phyloP scores from a whole-genome alignment of 2,329 filamentous ascomycete species.

The Lachnellula subtilissima region DNA sequence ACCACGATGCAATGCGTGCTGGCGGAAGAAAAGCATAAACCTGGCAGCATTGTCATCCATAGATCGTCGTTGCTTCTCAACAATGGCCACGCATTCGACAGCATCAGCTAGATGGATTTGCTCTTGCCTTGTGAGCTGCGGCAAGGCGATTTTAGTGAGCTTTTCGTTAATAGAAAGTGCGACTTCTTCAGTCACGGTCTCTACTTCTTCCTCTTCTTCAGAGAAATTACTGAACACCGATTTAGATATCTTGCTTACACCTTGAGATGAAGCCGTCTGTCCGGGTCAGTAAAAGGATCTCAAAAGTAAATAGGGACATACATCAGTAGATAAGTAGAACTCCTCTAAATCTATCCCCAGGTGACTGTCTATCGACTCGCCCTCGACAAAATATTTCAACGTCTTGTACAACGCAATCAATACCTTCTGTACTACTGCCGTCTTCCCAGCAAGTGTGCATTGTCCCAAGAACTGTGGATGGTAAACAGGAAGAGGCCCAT shows the following conservation, averaged over 20 bases:
- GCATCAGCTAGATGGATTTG: conserved; percentile 83
- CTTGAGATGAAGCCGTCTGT: conserved; percentile 17
- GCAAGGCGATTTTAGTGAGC: conserved; percentile 67
- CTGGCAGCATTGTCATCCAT: conserved; percentile 87
- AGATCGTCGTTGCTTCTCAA: conserved; percentile 81
- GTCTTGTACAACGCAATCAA: conserved; percentile 67
- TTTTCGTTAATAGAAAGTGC: conserved; percentile 70
- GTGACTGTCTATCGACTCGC: conserved; percentile 74
- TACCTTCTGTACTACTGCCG: conserved; percentile 64
- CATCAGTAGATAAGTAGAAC: conserved; percentile 44
- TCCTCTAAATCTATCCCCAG: conserved; percentile 60
- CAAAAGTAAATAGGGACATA: conserved; percentile 10
- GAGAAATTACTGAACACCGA: conserved; percentile 45
- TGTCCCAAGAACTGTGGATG: conserved; percentile 89
- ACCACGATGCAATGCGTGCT: conserved; percentile 67
- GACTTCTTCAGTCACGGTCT: conserved; percentile 65
- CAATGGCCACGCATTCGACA: conserved; percentile 75
- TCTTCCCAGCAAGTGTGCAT: conserved; percentile 78
- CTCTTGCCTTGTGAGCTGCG: conserved; percentile 76
- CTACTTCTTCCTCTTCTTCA: conserved; percentile 51
- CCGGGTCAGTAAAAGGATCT: background rate
- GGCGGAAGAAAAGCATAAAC: conserved; percentile 82
- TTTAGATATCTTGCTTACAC: conserved; percentile 18
- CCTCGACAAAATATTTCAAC: conserved; percentile 78
- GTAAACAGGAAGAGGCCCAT: conserved; percentile 82